These are phyloP conservation scores for Penicillium sp. DNA, from an alignment of 2,329 filamentous ascomycete species.

Conservation along the genomic window DNA sequence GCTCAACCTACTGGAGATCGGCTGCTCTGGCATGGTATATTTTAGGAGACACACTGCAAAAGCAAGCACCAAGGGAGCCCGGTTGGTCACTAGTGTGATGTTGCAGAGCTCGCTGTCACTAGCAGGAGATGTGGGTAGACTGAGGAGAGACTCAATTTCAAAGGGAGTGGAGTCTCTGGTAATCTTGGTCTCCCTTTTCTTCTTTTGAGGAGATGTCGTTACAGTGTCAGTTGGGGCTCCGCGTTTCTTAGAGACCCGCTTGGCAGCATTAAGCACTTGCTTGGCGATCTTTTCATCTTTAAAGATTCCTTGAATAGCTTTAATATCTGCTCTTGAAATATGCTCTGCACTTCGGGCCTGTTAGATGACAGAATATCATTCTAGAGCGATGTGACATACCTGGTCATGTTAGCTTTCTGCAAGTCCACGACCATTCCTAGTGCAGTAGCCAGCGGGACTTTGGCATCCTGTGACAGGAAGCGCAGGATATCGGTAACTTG, in stretches of 20 bases:
- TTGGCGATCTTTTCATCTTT: constrained; percentile 54
- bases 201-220: constrained; percentile 37
- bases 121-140: constrained; percentile 29
- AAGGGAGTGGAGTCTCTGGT: constrained; percentile 23
- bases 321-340: constrained; percentile 48
- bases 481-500: constrained; percentile 48
- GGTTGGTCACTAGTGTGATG: constrained; percentile 65
- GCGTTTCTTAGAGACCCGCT: constrained; percentile 55
- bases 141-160: constrained; percentile 33
- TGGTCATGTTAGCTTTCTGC: constrained; percentile 47
- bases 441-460: constrained; percentile 52
- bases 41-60: constrained; percentile 71
- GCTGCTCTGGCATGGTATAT: constrained; percentile 80
- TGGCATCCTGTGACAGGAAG: constrained; percentile 56
- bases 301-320: constrained; percentile 43
- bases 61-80: constrained; percentile 75
- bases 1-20: constrained; percentile 75
- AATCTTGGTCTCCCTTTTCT: constrained; percentile 21
- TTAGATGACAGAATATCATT: constrained; percentile 4
- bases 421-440: constrained; percentile 54
- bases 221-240: constrained; percentile 34
- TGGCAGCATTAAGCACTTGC: constrained; percentile 55
- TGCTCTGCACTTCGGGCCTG: constrained; percentile 31
- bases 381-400: constrained; percentile 19
- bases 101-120: constrained; percentile 57